Evolutionary conservation across 1,284 basidiomycete species (phyloP).

Genomic region (Cryptococcus sp.): DNA sequence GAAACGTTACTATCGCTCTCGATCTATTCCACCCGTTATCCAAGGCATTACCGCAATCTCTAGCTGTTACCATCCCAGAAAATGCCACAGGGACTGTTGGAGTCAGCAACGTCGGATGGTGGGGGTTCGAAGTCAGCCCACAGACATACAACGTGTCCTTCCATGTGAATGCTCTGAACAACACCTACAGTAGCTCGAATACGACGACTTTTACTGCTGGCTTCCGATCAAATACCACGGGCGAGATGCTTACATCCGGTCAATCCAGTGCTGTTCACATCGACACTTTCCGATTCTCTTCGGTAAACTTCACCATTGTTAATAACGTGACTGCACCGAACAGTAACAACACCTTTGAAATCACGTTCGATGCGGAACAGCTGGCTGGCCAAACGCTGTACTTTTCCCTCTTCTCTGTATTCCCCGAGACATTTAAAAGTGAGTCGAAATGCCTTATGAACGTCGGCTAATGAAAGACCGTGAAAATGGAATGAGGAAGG

Average conservation of each 20-base stretch:
- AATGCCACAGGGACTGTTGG: no score
- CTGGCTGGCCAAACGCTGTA: conserved; percentile 3
- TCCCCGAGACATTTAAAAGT: conserved; percentile 8
- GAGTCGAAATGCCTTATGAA: background rate
- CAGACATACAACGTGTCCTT: no score
- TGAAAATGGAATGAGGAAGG: conserved; percentile 5
- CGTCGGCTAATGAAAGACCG: background rate
- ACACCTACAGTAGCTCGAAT: no score
- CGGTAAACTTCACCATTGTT: conserved; percentile 1
- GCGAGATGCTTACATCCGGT: background rate
- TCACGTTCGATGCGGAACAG: conserved; percentile 1
- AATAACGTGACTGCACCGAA: conserved; percentile 5
- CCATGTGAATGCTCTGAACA: no score
- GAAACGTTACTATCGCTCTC: no score
- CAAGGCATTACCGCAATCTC: no score
- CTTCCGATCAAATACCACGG: no score
- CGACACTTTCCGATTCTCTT: conserved; percentile 2
- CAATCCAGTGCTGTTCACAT: background rate
- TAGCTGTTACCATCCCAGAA: no score
- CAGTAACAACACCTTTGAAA: conserved; percentile 6
- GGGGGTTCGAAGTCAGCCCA: no score
- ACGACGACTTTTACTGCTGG: no score
- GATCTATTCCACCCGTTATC: no score
- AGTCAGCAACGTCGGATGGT: no score
- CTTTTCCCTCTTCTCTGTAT: conserved; percentile 5